Evolutionary conservation across 1,284 basidiomycete genomes (phyloP).

Genomic region (Moniliella sp.): DNA sequence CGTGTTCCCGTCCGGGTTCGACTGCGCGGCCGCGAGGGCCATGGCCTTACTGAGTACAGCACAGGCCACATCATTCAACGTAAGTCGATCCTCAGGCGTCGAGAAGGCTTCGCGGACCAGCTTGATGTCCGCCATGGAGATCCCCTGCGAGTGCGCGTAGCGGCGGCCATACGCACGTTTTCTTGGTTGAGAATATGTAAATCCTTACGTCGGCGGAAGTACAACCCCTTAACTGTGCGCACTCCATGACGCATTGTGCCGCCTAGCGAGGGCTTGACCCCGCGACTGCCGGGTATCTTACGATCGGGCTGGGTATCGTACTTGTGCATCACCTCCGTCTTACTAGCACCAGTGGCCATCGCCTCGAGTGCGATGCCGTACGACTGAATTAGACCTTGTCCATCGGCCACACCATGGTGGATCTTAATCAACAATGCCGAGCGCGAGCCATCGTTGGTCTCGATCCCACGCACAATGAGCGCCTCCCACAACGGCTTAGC

Average conservation of each 20-base stretch:
- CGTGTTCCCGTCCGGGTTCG: slow-evolving; percentile 5
- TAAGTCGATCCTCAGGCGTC: slow-evolving; percentile 13
- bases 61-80: slow-evolving; percentile 29
- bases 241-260: slow-evolving; percentile 19
- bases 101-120: slow-evolving; percentile 26
- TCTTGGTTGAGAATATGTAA: slow-evolving; percentile 11
- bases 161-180: slow-evolving; percentile 12
- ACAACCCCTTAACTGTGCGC: slow-evolving; percentile 25
- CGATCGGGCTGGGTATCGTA: slow-evolving; percentile 11
- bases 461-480: slow-evolving; percentile 25
- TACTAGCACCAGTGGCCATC: slow-evolving; percentile 12
- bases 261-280: slow-evolving; percentile 13
- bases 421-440: slow-evolving; percentile 33
- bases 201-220: slow-evolving; percentile 23
- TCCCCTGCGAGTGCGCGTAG: slow-evolving; percentile 27
- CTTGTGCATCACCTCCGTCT: slow-evolving; percentile 21
- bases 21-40: slow-evolving; percentile 18
- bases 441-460: slow-evolving; percentile 20
- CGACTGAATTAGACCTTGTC: slow-evolving; percentile 32
- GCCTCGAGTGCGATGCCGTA: slow-evolving; percentile 29
- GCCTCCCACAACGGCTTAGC: slow-evolving; percentile 31
- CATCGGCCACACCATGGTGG: slow-evolving; percentile 30
- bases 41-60: slow-evolving; percentile 26
- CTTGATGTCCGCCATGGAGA: slow-evolving; percentile 27
- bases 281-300: slow-evolving; percentile 19